Base-by-base conservation (phyloP, 1,284 basidiomycete genomes). In the Thecaphora thlaspeos region DNA sequence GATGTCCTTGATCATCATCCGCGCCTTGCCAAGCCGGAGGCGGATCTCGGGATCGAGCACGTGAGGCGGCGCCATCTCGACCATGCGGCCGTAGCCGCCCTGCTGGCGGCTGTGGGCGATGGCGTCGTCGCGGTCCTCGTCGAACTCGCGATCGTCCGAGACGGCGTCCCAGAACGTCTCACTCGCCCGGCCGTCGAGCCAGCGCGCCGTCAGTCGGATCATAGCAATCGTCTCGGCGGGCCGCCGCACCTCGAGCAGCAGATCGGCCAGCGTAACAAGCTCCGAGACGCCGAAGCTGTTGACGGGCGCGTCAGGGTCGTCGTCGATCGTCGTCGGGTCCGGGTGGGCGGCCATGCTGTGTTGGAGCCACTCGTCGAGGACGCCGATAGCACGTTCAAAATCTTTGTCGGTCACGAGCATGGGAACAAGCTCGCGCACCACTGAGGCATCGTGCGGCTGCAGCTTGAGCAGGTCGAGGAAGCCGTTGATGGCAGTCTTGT, bases 81-180 rank as follows among this genome's bases (percentile, higher is more conserved):
- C 75, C 47, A 70, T 68, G 11, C 65, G 61, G 42, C 74, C 61
- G 19, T 71, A 68, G 18, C 71, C 73, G 26, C 26, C 26, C 26
- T 28, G 26, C 26, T 28, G 26, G 26, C 26, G 26, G 11, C 26
- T 28, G 7, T 28, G 26, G 26, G 26, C 5, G 11, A 28, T 7
- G n/a, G 71, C 66, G 14, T 73, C 72, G 48, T 78, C 22, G 67
- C 74, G 14, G 30, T 57, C 61, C 2, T 83, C 77, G 70, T 92
- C 89, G 70, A 85, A 95, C 78, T 96, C 93, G 49, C 91, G 81
- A 76, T 97, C 94, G 34, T 85, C 83, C 49, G 86, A 84, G 21
- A 84, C 78, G 64, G 63, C 58, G 28, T 92, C 89, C 91, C 92
- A 95, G 50, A 87, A 86, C 48, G 81, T 79, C 75, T 89, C 85